Conservation (phyloP, 2,329 filamentous ascomycete species). For the Cladosporium sp. region DNA sequence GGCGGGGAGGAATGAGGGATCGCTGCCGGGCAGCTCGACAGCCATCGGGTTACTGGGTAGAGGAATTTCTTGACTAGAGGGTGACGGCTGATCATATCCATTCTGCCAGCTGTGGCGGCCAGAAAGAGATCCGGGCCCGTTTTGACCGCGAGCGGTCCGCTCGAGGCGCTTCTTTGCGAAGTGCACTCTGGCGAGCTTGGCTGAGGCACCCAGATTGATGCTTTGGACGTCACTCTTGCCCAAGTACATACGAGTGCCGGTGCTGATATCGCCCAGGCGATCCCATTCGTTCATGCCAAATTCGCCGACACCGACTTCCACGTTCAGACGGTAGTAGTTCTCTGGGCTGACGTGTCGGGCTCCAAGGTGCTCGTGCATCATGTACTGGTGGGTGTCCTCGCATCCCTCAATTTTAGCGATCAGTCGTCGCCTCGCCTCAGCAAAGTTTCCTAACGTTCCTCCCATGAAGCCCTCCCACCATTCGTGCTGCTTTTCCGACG, state of each 20-base stretch:
- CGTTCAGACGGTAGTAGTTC: constrained; percentile 94
- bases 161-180: constrained; percentile 66
- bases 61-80: constrained; percentile 27
- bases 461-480: constrained; percentile 89
- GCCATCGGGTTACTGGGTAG: constrained; percentile 38
- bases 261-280: constrained; percentile 89
- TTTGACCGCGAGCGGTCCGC: constrained; percentile 30
- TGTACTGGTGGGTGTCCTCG: constrained; percentile 80
- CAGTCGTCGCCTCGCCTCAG: constrained; percentile 76
- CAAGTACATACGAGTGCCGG: constrained; percentile 79
- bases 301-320: constrained; percentile 90
- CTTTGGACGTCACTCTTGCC: constrained; percentile 64
- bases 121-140: neutral
- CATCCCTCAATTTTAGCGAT: constrained; percentile 94
- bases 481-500: constrained; percentile 55
- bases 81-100: constrained; percentile 23
- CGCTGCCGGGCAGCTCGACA: constrained; percentile 28
- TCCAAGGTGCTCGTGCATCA: constrained; percentile 71
- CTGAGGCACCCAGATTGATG: constrained; percentile 69
- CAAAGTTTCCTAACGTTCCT: constrained; percentile 72
- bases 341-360: constrained; percentile 72
- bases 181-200: constrained; percentile 77
- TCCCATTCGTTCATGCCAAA: constrained; percentile 99
- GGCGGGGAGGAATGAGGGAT: constrained; percentile 8
- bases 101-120: constrained; percentile 26